Evolutionary conservation across 352 stramenopile genomes (phyloP).

Genomic region (Phytophthora pistaciae): DNA sequence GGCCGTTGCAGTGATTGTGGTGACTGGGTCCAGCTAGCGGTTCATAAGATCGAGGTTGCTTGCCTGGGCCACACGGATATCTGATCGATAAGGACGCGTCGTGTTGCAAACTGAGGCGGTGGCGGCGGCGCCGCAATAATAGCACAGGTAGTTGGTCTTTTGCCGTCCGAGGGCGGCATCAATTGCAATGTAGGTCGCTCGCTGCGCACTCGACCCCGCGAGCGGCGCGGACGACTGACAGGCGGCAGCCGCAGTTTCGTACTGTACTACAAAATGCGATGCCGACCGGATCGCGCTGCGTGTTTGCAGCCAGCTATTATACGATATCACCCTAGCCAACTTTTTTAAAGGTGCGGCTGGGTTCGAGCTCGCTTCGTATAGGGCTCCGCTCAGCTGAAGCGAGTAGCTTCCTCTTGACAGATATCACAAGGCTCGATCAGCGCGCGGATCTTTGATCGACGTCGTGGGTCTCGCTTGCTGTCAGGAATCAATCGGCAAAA

Average conservation of each 20-base stretch:
- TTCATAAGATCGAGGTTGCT: conserved; percentile 2
- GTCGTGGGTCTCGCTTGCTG: background rate
- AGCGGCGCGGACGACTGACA: background rate
- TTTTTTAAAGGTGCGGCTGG: background rate
- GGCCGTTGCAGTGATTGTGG: background rate
- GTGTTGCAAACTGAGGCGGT: background rate
- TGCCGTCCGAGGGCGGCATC: background rate
- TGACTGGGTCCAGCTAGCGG: background rate
- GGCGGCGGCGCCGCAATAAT: background rate
- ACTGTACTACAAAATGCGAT: background rate
- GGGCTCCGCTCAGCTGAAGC: conserved; percentile 1
- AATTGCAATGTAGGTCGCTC: background rate
- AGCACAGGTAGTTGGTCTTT: background rate
- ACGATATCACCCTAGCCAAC: background rate
- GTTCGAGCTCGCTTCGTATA: conserved; percentile 1
- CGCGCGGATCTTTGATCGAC: background rate
- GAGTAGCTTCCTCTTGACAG: background rate
- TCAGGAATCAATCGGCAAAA: conserved; percentile 2
- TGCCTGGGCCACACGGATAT: background rate
- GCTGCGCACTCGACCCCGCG: background rate
- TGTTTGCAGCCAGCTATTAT: background rate
- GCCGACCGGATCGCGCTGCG: background rate
- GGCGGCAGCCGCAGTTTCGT: background rate
- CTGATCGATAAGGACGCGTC: background rate
- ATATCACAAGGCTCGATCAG: background rate